Evolutionary conservation across 2,329 filamentous ascomycete genomes (phyloP).

Genomic region (Colletotrichum sidae): DNA sequence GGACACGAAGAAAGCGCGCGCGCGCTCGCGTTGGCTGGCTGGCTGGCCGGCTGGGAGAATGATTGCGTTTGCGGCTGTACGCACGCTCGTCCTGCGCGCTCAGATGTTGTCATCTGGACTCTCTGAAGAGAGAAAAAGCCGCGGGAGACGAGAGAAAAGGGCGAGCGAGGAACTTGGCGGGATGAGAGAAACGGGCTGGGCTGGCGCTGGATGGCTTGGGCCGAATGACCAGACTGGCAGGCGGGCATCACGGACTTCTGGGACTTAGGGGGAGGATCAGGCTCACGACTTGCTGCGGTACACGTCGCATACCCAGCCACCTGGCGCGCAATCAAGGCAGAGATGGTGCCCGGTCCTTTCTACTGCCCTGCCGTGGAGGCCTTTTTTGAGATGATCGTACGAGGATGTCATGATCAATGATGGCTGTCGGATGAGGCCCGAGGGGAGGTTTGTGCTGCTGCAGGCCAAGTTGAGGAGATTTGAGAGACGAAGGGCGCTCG

Average conservation of each 20-base stretch:
- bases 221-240: no score
- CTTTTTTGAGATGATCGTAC: not conserved
- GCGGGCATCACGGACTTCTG: conserved; percentile 1
- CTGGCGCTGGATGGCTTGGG: not conserved
- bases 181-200: not conserved
- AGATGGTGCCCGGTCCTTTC: not conserved
- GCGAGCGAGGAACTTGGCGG: no score
- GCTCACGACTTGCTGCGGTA: not conserved
- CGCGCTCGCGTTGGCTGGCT: no score
- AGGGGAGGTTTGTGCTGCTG: not conserved
- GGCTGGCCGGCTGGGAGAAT: no score
- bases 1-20: no score
- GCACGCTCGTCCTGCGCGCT: no score
- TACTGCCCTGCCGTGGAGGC: not conserved
- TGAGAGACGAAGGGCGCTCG: no score
- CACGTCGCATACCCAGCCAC: conserved; percentile 6
- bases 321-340: not conserved
- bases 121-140: no score
- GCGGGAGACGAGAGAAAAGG: no score
- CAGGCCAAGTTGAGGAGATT: not conserved
- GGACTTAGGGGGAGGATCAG: not conserved
- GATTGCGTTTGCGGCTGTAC: no score
- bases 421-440: not conserved
- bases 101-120: no score
- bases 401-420: not conserved